Base-by-base conservation (phyloP, 805 yeast genomes). In the Lachancea cidri region DNA sequence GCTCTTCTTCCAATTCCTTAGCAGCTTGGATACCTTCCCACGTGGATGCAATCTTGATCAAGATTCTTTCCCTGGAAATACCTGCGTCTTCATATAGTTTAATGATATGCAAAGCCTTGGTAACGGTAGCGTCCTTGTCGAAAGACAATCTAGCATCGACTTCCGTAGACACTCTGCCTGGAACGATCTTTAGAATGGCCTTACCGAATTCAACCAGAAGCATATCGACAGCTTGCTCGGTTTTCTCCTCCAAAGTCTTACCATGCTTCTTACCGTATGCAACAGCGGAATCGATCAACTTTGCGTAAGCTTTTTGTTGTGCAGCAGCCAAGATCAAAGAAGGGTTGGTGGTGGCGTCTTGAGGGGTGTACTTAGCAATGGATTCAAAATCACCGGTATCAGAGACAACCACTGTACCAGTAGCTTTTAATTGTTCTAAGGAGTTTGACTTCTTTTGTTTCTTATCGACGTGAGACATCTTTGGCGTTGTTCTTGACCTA, bases 21-120 rank as follows among this genome's bases (percentile, higher is more conserved):
- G 99, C 98, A 56, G 98, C 99, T 71, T 86, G 96, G 67, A 93
- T 93, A 76, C 99, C 99, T 74, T 93, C 98, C 86, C 89, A 93
- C 52, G 98, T 93, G 46, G 98, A 84, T 48, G 98, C 98, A 53
- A 93, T 79, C 79, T 93, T 93, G 72, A 93, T 93, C 64, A 91
- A 78, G 49, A 93, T 77, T 68, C 98, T 79, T 51, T 89, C 96
- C 74, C 87, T 88, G 50, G 70, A 61, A 59, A 93, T 84, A 55
- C 98, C 98, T 58, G 76, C 75, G 45, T 79, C 72, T 73, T 87
- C 74, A 79, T 93, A 93, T 57, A 91, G 77, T 42, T 75, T 80
- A 58, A 93, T 93, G 73, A 93, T 77, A 65, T 88, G 83, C 49
- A 87, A 72, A 43, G 98, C 99, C 79, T 93, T 93, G 71, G 79